Conservation (phyloP, 768 basidiomycete species). For the Macrocybe gigantea region DNA sequence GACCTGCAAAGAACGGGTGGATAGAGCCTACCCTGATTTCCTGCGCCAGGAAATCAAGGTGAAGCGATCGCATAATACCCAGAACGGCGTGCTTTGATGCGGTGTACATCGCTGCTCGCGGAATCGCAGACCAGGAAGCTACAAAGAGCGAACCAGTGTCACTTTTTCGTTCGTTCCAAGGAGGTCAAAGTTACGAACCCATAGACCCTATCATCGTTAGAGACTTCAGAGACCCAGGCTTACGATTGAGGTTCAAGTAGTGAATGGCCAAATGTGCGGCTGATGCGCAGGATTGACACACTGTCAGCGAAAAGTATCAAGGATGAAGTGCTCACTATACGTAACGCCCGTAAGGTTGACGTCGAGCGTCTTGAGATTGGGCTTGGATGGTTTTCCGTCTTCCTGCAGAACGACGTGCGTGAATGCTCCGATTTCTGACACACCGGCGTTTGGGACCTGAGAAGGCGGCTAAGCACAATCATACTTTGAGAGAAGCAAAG, state of each 20-base stretch:
- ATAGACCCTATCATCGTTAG: constrained; percentile 51
- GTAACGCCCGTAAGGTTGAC: constrained; percentile 43
- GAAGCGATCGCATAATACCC: constrained; percentile 45
- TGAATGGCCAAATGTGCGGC: constrained; percentile 45
- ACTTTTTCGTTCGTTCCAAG: not conserved
- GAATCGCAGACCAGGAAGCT: constrained; percentile 48
- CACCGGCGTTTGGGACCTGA: constrained; percentile 46
- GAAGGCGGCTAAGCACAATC: not conserved
- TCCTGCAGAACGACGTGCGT: constrained; percentile 20
- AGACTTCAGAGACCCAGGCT: constrained; percentile 37
- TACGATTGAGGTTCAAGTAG: constrained; percentile 36
- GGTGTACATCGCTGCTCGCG: constrained; percentile 37
- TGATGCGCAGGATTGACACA: constrained; percentile 10
- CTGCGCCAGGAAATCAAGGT: constrained; percentile 24
- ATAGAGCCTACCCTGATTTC: constrained; percentile 41
- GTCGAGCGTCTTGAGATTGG: constrained; percentile 36
- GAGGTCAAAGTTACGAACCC: constrained; percentile 22
- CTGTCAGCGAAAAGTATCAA: constrained; percentile 1
- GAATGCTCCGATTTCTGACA: constrained; percentile 29
- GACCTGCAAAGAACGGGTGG: constrained; percentile 52
- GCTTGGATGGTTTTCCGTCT: constrained; percentile 38
- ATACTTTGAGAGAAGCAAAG: not conserved
- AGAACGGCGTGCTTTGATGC: constrained; percentile 51
- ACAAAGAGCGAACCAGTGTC: not conserved
- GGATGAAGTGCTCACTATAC: constrained; percentile 33